Evolutionary conservation across 345 rosid genomes (phyloP), one percentile per base, ranked within the genome.

Genomic region (Isatis tinctoria): DNA sequence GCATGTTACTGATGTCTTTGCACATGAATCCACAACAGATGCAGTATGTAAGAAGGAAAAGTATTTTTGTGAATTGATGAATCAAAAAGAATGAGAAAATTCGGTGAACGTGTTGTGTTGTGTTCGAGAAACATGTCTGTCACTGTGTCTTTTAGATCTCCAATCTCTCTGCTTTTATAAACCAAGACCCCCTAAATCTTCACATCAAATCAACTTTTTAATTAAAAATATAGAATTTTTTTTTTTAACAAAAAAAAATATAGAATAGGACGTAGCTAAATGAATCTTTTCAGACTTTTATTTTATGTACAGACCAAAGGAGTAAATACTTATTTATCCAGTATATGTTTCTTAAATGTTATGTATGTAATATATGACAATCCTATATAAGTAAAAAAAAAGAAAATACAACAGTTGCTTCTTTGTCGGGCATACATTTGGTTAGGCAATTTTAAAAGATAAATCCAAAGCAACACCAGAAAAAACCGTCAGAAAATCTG

Each of bases 61-160:
- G 52, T 45, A 5, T 32, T 56, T 59, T 44, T 40, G 17, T 44
- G 36, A 45, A 64, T 16, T 67, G 67, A 45, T 54, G 16, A 40
- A 52, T 48, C 16, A 36, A 53, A 35, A 51, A 13, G 20, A 43
- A 32, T 49, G 26, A 54, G 13, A 12, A 47, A 7, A 41, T n/a
- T 53, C n/a, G 43, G 30, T 44, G 43, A 43, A 52, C 68, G 77
- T 77, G 79, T 77, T 70, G 77, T 77, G 79, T 77, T 74, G 70
- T 69, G 77, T 79, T 79, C 72, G 78, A 78, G 80, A 76, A 83
- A 91, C 90, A 91, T 89, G 88, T 84, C 81, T 81, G 87, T 77
- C 81, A 69, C 81, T 64, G 53, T 81, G 88, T 84, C 80, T 65
- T 70, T 24, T 63, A 66, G 68, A 74, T 47, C 63, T 60, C 74